Percentiles rank a stretch among this genome's conserved stretches.
Evolutionary conservation across 179 eudicot species (phyloP).

Genomic region (Nepenthes alata): DNA sequence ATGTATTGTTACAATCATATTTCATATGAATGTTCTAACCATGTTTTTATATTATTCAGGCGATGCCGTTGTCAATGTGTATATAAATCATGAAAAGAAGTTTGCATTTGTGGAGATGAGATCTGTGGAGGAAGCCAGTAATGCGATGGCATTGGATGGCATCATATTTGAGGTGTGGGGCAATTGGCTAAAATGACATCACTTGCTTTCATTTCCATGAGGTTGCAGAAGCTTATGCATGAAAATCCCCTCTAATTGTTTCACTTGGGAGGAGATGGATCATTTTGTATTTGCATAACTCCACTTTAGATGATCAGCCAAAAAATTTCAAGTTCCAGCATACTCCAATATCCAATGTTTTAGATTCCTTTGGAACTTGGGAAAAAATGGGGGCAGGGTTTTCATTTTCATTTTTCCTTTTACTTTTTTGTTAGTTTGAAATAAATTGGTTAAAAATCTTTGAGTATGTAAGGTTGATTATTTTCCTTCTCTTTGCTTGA

Average conservation of each 20-base stretch:
- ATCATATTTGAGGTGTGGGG: slow-evolving; percentile 37
- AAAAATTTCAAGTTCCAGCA: too few relatives aligned
- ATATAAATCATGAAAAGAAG: slow-evolving; percentile 44
- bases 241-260: too few relatives aligned
- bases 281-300: too few relatives aligned
- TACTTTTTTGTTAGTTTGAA: too few relatives aligned
- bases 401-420: too few relatives aligned
- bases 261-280: too few relatives aligned
- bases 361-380: neutral
- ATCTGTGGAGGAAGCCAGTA: slow-evolving; percentile 50
- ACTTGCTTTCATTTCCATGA: neutral
- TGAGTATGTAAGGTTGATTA: too few relatives aligned
- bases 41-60: slow-evolving; percentile 13
- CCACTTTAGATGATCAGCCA: too few relatives aligned
- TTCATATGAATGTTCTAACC: neutral
- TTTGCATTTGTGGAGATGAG: slow-evolving; percentile 56
- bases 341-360: too few relatives aligned
- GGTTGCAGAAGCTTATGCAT: neutral
- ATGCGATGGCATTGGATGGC: slow-evolving; percentile 46
- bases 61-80: slow-evolving; percentile 48
- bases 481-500: too few relatives aligned
- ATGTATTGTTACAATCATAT: neutral
- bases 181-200: slow-evolving; percentile 2
- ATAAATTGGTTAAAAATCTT: too few relatives aligned
- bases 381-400: too few relatives aligned